phyloP scores from a whole-genome alignment of 1,139 yeast species.

The Kodamaea sp. region DNA sequence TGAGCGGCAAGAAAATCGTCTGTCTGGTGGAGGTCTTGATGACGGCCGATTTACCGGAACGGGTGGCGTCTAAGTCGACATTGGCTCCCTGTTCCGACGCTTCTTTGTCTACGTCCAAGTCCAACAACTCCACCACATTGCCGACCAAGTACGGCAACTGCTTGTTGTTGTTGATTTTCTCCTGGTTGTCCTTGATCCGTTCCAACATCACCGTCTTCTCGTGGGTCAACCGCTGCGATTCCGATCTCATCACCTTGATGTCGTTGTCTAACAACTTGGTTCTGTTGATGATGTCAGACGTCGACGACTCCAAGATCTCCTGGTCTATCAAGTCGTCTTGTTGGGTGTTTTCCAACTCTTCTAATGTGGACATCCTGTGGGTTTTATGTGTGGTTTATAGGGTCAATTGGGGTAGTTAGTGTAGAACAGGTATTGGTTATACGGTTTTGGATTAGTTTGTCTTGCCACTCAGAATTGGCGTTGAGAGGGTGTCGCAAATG shows the following conservation, averaged over 20 bases:
- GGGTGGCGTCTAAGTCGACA: conserved; percentile 87
- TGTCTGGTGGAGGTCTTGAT: conserved; percentile 97
- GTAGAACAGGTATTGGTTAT: no score
- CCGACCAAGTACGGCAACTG: conserved; percentile 97
- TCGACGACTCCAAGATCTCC: conserved; percentile 76
- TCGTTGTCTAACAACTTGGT: conserved; percentile 90
- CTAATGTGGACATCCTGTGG: conserved; percentile 60
- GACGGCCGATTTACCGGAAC: conserved; percentile 96
- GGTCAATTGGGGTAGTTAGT: no score
- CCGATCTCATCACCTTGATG: conserved; percentile 93
- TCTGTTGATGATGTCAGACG: conserved; percentile 83
- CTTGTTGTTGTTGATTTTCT: conserved; percentile 92
- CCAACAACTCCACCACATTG: conserved; percentile 93
- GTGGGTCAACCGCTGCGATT: conserved; percentile 84
- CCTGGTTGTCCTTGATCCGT: conserved; percentile 93
- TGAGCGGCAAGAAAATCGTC: conserved; percentile 92
- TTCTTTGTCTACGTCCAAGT: conserved; percentile 84
- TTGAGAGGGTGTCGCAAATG: no score
- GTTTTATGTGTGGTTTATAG: not conserved
- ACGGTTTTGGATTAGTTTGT: no score
- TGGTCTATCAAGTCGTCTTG: conserved; percentile 63
- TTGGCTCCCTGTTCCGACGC: conserved; percentile 93
- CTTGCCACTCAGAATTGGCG: no score
- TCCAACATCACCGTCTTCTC: conserved; percentile 93
- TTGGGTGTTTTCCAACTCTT: conserved; percentile 57